These are phyloP conservation scores for Botrytis tulipae DNA, from an alignment of 2,329 filamentous ascomycete species.

Conservation along the genomic window DNA sequence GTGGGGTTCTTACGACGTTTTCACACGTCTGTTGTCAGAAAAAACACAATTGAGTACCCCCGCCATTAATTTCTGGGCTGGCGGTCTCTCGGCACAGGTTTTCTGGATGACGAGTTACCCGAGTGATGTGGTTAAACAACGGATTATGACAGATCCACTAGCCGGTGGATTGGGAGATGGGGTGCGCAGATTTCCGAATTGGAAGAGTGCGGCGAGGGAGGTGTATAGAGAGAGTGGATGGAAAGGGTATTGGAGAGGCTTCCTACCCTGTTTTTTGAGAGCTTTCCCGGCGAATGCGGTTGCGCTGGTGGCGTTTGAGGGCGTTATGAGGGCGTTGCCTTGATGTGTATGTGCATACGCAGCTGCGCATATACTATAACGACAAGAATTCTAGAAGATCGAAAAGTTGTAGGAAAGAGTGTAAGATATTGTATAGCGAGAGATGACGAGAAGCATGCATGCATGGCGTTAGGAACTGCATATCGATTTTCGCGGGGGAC, in stretches of 20 bases:
- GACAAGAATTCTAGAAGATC: background rate
- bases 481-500: background rate
- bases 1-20: conserved; percentile 93
- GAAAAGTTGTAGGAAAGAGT: background rate
- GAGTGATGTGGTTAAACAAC: conserved; percentile 90
- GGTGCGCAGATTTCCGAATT: conserved; percentile 65
- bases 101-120: conserved; percentile 96
- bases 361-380: background rate
- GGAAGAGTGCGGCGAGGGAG: conserved; percentile 75
- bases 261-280: conserved; percentile 86
- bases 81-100: conserved; percentile 85
- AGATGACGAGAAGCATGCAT: background rate
- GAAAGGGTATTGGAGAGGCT: conserved; percentile 88
- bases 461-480: background rate
- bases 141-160: conserved; percentile 93
- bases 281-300: conserved; percentile 96
- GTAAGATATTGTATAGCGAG: background rate
- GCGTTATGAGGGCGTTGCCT: conserved; percentile 69
- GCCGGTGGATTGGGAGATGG: conserved; percentile 68
- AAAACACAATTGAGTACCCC: conserved; percentile 72
- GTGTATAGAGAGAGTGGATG: conserved; percentile 75
- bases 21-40: conserved; percentile 65
- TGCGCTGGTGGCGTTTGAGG: conserved; percentile 90
- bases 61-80: conserved; percentile 94
- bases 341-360: conserved; percentile 2